Evolutionary conservation across 2,329 filamentous ascomycete genomes (phyloP).

Genomic region (Lasiodiplodia theobromae): DNA sequence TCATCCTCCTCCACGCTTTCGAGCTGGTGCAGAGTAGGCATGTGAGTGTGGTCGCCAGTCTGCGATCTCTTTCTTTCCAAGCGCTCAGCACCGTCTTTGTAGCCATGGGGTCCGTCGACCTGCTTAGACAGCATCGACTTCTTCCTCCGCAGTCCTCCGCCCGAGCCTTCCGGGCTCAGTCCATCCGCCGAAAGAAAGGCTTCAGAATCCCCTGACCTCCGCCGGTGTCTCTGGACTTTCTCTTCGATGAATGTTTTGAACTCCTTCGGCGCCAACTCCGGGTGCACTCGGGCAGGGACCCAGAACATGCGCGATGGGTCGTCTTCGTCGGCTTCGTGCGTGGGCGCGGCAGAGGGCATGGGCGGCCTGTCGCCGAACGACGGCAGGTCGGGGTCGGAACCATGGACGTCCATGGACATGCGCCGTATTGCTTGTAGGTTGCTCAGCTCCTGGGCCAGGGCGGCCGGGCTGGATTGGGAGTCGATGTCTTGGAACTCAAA

Average conservation of each 20-base stretch:
- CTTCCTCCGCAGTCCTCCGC: constrained; percentile 76
- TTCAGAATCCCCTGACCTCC: constrained; percentile 76
- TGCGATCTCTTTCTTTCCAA: constrained; percentile 76
- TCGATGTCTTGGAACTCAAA: constrained; percentile 83
- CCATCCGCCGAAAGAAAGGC: constrained; percentile 65
- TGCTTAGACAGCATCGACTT: constrained; percentile 96
- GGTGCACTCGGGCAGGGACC: constrained; percentile 94
- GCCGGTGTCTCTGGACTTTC: constrained; percentile 85
- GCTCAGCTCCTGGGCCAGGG: constrained; percentile 89
- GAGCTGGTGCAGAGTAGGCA: constrained; percentile 68
- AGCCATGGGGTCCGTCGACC: constrained; percentile 78
- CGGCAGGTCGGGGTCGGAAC: constrained; percentile 75
- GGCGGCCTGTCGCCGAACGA: constrained; percentile 65
- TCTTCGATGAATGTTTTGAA: constrained; percentile 98
- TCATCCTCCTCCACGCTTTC: constrained; percentile 88
- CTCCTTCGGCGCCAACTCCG: constrained; percentile 91
- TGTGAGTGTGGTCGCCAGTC: constrained; percentile 66
- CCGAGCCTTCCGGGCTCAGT: constrained; percentile 61
- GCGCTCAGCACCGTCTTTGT: constrained; percentile 83
- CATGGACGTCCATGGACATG: constrained; percentile 91
- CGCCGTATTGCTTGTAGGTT: constrained; percentile 89
- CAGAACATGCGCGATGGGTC: constrained; percentile 90
- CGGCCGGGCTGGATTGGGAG: constrained; percentile 87
- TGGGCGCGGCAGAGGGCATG: constrained; percentile 74
- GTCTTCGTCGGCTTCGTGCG: constrained; percentile 73